phyloP scores from a whole-genome alignment of 805 yeast genomes.

The Lipomyces starkeyi region DNA sequence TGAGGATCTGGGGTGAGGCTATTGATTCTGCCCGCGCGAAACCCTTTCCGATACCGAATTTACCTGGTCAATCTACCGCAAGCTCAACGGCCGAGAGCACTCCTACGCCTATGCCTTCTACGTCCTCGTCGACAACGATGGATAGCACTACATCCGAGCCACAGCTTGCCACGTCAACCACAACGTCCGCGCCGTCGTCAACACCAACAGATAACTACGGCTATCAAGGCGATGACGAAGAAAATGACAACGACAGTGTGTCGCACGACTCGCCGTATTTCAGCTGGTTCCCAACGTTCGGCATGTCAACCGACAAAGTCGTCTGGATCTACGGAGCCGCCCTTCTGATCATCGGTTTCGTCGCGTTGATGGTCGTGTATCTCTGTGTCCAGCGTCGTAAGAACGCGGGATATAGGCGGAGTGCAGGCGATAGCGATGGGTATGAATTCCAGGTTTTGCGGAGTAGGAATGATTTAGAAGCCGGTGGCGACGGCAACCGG shows the following conservation, averaged over 20 bases:
- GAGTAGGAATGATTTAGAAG: conserved; percentile 19
- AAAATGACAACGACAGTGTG: conserved; percentile 12
- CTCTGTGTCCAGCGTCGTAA: conserved; percentile 52
- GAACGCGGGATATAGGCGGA: conserved; percentile 40
- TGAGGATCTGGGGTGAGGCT: conserved; percentile 82
- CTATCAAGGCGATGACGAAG: conserved; percentile 19
- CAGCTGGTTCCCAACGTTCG: conserved; percentile 45
- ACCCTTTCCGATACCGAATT: conserved; percentile 54
- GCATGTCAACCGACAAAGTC: conserved; percentile 41
- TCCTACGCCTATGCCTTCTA: conserved; percentile 8
- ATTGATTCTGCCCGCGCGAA: conserved; percentile 67
- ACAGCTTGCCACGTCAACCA: neutral
- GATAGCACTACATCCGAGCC: conserved; percentile 16
- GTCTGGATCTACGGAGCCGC: conserved; percentile 48
- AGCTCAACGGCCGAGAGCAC: conserved; percentile 32
- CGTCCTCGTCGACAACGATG: conserved; percentile 24
- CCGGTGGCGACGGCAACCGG: neutral
- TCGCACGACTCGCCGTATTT: conserved; percentile 23
- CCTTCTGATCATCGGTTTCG: conserved; percentile 55
- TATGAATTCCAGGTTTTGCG: conserved; percentile 67
- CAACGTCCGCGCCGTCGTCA: conserved; percentile 13
- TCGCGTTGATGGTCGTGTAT: conserved; percentile 46
- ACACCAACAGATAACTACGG: conserved; percentile 18
- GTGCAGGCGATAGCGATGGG: conserved; percentile 57
- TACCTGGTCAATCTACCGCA: conserved; percentile 33